Evolutionary conservation across 257 asterid species (phyloP).

Genomic region (Gentiana dahurica): DNA sequence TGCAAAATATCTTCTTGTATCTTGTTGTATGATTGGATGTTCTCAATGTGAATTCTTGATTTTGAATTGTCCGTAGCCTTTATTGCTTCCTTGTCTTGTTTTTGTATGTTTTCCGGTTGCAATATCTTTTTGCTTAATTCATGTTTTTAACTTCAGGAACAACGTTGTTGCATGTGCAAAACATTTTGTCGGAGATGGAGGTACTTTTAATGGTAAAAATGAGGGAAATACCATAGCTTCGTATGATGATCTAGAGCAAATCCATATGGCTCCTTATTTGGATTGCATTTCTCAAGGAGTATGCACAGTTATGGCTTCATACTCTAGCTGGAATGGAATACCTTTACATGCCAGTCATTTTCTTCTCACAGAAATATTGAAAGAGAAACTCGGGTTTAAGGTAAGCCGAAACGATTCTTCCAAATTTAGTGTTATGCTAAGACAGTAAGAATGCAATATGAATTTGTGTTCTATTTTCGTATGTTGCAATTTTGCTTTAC

Average conservation of each 20-base stretch:
- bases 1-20: background rate
- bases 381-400: constrained; percentile 41
- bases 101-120: no score
- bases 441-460: no score
- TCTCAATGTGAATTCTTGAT: no score
- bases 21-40: background rate
- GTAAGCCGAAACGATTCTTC: constrained; percentile 13
- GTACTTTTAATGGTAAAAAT: constrained; percentile 31
- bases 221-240: constrained; percentile 35
- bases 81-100: background rate
- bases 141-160: constrained; percentile 24
- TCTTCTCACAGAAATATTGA: constrained; percentile 30
- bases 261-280: constrained; percentile 37
- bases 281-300: constrained; percentile 40
- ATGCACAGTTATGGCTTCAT: constrained; percentile 44
- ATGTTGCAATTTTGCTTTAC: no score
- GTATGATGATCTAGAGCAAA: constrained; percentile 34
- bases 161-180: constrained; percentile 42
- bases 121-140: constrained; percentile 14
- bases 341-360: constrained; percentile 28
- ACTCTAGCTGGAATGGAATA: constrained; percentile 42
- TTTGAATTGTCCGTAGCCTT: background rate
- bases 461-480: no score
- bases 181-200: constrained; percentile 53
- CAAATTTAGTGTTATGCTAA: no score